These are phyloP conservation scores for Botryosphaeria dothidea DNA, from an alignment of 2,329 filamentous ascomycete genomes.

Conservation along the genomic window DNA sequence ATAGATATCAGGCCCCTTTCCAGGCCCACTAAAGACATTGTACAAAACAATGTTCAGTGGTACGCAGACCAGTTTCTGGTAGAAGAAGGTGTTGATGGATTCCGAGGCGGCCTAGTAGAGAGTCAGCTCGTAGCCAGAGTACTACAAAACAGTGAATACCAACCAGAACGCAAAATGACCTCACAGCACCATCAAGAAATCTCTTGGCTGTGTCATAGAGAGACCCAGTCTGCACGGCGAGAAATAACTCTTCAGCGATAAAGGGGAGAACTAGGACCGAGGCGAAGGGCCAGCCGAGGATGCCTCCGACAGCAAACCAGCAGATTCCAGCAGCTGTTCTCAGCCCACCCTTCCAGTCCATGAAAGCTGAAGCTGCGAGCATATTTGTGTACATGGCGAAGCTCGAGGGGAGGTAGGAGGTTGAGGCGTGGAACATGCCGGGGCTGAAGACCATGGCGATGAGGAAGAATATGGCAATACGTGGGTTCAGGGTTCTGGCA, in stretches of 20 bases:
- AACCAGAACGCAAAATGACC: constrained; percentile 70
- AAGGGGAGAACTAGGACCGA: constrained; percentile 80
- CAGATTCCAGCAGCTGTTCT: constrained; percentile 82
- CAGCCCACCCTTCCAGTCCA: constrained; percentile 81
- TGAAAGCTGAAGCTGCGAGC: constrained; percentile 82
- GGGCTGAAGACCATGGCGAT: constrained; percentile 76
- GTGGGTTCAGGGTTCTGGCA: constrained; percentile 73
- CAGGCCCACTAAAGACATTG: constrained; percentile 83
- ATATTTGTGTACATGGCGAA: constrained; percentile 96
- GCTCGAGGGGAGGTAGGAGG: constrained; percentile 85
- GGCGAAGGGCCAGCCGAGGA: constrained; percentile 94
- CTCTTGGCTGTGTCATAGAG: constrained; percentile 62
- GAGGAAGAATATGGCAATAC: constrained; percentile 83
- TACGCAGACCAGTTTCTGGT: constrained; percentile 74
- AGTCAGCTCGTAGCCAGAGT: neutral
- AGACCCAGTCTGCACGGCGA: constrained; percentile 55
- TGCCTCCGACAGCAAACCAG: constrained; percentile 83
- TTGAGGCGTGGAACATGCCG: constrained; percentile 90
- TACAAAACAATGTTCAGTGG: constrained; percentile 94
- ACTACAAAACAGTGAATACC: constrained; percentile 29
- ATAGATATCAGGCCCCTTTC: constrained; percentile 84
- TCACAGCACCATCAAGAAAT: constrained; percentile 66
- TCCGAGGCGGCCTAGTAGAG: constrained; percentile 64
- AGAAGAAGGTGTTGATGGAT: constrained; percentile 78
- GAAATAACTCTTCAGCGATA: constrained; percentile 71